Evolutionary conservation across 305 asterid species (phyloP).

Genomic region (Lippia alba): DNA sequence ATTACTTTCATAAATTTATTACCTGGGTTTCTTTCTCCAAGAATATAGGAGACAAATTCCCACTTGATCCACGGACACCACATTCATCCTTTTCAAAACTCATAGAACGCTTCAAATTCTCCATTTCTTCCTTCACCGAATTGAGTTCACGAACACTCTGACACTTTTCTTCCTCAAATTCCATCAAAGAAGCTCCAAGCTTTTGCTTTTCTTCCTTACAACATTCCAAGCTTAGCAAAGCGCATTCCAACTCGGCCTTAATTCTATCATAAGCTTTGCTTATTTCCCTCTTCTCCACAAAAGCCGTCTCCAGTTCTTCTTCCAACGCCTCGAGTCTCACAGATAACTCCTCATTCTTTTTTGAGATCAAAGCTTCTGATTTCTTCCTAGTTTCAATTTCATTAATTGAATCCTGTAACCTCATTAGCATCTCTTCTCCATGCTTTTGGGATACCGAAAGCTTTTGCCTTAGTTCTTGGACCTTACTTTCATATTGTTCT

Average conservation of each 20-base stretch:
- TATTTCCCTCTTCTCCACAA: slow-evolving; percentile 83
- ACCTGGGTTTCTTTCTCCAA: slow-evolving; percentile 28
- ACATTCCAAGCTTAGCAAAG: slow-evolving; percentile 88
- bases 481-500: slow-evolving; percentile 85
- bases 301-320: slow-evolving; percentile 58
- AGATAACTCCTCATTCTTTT: slow-evolving; percentile 80
- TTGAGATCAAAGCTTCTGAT: slow-evolving; percentile 82
- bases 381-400: slow-evolving; percentile 85
- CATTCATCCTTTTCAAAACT: slow-evolving; percentile 43
- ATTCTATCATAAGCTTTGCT: slow-evolving; percentile 69
- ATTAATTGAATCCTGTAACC: slow-evolving; percentile 88
- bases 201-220: slow-evolving; percentile 98
- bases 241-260: slow-evolving; percentile 92
- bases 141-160: slow-evolving; percentile 56
- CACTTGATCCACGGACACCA: slow-evolving; percentile 37
- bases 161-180: slow-evolving; percentile 64
- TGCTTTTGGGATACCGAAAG: slow-evolving; percentile 80
- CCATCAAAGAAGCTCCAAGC: slow-evolving; percentile 59
- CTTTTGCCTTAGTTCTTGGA: slow-evolving; percentile 88
- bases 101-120: slow-evolving; percentile 44
- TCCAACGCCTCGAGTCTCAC: slow-evolving; percentile 72
- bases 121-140: slow-evolving; percentile 55
- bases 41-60: slow-evolving; percentile 41
- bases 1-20: background rate
- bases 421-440: slow-evolving; percentile 95